These are phyloP conservation scores for Arthrobotrys megalospora DNA, from an alignment of 2,329 filamentous ascomycete genomes.

Conservation along the genomic window DNA sequence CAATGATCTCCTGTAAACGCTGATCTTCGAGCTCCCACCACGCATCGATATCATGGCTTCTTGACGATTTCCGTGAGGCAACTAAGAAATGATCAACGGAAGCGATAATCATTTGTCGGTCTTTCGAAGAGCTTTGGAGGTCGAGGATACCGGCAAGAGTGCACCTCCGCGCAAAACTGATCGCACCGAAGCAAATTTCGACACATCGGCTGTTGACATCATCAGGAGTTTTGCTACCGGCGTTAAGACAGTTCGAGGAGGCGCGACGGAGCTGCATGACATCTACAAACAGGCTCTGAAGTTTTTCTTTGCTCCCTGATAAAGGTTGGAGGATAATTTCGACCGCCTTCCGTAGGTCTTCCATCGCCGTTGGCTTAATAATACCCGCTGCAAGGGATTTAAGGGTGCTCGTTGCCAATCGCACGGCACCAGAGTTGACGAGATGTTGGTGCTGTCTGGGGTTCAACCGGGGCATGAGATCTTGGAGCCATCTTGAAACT, in stretches of 20 bases:
- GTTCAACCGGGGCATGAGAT: slow-evolving; percentile 31
- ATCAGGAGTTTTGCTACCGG: not conserved
- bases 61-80: slow-evolving; percentile 37
- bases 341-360: slow-evolving; percentile 56
- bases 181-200: slow-evolving; percentile 47
- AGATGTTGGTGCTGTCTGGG: slow-evolving; percentile 47
- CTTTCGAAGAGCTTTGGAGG: slow-evolving; percentile 42
- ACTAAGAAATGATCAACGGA: slow-evolving; percentile 54
- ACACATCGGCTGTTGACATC: slow-evolving; percentile 27
- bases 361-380: slow-evolving; percentile 2
- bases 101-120: slow-evolving; percentile 40
- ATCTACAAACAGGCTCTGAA: slow-evolving; percentile 45
- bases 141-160: slow-evolving; percentile 51
- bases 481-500: slow-evolving; percentile 33
- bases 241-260: slow-evolving; percentile 37
- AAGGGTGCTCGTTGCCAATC: slow-evolving; percentile 42
- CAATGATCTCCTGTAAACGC: slow-evolving; percentile 54
- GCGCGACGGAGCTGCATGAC: slow-evolving; percentile 58
- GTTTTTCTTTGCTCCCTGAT: slow-evolving; percentile 53
- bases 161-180: slow-evolving; percentile 51
- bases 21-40: slow-evolving; percentile 59
- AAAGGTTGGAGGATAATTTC: slow-evolving; percentile 46
- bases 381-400: slow-evolving; percentile 20
- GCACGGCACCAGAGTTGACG: slow-evolving; percentile 32
- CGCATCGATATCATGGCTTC: slow-evolving; percentile 30